Conservation (phyloP, 768 basidiomycete species). For the Mrakia gelida region DNA sequence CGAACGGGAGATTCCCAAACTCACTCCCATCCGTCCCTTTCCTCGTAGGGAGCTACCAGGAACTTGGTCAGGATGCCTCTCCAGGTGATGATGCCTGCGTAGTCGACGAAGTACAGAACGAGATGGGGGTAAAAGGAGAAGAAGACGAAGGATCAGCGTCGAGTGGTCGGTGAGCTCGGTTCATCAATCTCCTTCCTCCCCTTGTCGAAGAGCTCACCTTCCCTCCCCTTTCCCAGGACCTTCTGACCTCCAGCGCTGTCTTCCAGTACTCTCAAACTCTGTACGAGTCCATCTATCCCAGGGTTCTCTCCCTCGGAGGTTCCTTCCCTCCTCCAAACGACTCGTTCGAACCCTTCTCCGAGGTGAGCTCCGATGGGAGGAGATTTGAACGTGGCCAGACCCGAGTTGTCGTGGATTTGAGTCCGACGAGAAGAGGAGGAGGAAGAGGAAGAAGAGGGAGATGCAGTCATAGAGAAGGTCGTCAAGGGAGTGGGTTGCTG, state of each 20-base stretch:
- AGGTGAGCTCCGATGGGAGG: slow-evolving; percentile 41
- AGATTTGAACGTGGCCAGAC: background rate
- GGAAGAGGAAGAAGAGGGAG: background rate
- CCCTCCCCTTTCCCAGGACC: slow-evolving; percentile 32
- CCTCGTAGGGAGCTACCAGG: slow-evolving; percentile 44
- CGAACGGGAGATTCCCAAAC: background rate
- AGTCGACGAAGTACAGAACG: too few relatives aligned
- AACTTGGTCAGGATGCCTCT: slow-evolving; percentile 46
- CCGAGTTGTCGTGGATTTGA: slow-evolving; percentile 6
- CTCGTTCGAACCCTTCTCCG: slow-evolving; percentile 40
- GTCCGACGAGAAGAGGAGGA: slow-evolving; percentile 1
- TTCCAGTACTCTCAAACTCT: slow-evolving; percentile 36
- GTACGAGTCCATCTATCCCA: slow-evolving; percentile 42
- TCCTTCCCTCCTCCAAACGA: slow-evolving; percentile 40
- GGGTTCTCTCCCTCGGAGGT: slow-evolving; percentile 42
- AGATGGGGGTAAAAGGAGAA: too few relatives aligned
- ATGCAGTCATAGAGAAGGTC: slow-evolving; percentile 19
- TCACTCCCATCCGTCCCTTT: slow-evolving; percentile 42
- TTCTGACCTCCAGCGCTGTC: slow-evolving; percentile 27
- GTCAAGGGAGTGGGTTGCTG: slow-evolving; percentile 16
- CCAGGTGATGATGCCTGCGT: slow-evolving; percentile 42
- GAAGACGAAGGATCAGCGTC: slow-evolving; percentile 9
- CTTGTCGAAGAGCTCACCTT: background rate
- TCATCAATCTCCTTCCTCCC: too few relatives aligned
- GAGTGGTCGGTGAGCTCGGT: background rate